Percentiles rank a stretch among this genome's conserved stretches.
phyloP scores from a whole-genome alignment of 108 stramenopile genomes.

The Pseudonitzschia delicatissima region DNA sequence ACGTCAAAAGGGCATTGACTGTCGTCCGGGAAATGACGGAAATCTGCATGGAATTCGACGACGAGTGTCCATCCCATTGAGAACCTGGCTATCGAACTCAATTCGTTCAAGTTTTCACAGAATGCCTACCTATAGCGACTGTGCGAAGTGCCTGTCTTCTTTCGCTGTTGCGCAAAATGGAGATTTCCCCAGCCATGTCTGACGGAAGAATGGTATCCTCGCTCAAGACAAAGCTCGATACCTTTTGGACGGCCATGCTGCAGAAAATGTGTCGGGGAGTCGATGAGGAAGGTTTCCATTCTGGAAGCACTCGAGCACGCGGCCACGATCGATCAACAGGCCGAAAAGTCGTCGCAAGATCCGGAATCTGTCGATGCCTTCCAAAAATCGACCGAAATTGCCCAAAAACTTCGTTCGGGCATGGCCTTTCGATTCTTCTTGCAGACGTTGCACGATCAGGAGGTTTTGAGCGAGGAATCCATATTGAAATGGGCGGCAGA shows the following conservation, averaged over 20 bases:
- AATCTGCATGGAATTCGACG: constrained; percentile 85
- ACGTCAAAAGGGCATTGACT: constrained; percentile 85
- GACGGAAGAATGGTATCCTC: constrained; percentile 59
- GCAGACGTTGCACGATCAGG: constrained; percentile 78
- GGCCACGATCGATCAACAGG: constrained; percentile 42
- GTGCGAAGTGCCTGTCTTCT: constrained; percentile 68
- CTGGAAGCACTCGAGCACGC: constrained; percentile 64
- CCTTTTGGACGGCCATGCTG: constrained; percentile 72
- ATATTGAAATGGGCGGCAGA: constrained; percentile 75
- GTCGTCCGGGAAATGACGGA: constrained; percentile 81
- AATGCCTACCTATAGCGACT: constrained; percentile 86
- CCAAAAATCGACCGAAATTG: constrained; percentile 19
- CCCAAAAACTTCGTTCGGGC: constrained; percentile 50
- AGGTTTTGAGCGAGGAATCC: constrained; percentile 79
- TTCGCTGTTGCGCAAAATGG: constrained; percentile 66
- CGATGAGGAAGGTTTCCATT: constrained; percentile 77
- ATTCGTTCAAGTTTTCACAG: constrained; percentile 91
- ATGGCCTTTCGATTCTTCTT: constrained; percentile 77
- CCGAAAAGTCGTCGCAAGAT: neutral
- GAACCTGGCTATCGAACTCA: constrained; percentile 87
- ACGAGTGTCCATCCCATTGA: constrained; percentile 55
- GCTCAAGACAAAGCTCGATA: constrained; percentile 56
- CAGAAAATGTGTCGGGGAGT: constrained; percentile 70
- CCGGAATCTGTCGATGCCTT: neutral
- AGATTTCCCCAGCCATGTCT: constrained; percentile 45